These are phyloP conservation scores for Thalassia testudinum DNA, from an alignment of 116 monocot genomes.

Conservation along the genomic window DNA sequence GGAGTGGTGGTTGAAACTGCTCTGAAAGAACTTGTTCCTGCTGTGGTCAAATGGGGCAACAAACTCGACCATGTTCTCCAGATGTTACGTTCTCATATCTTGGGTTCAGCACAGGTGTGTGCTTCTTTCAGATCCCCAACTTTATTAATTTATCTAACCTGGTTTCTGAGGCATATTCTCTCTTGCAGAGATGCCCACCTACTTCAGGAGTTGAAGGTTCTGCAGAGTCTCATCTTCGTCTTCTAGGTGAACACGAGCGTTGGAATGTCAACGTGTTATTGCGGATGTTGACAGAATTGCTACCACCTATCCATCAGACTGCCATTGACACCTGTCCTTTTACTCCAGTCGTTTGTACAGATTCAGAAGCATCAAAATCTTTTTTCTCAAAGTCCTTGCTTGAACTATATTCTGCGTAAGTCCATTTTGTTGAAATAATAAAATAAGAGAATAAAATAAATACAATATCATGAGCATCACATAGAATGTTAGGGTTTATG, in stretches of 20 bases:
- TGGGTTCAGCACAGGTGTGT: constrained; percentile 69
- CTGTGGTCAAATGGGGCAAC: constrained; percentile 82
- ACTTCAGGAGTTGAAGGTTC: constrained; percentile 92
- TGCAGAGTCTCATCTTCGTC: constrained; percentile 74
- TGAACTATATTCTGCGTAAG: constrained; percentile 72
- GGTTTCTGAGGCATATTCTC: too few relatives aligned
- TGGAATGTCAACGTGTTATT: constrained; percentile 90
- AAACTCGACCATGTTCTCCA: constrained; percentile 83
- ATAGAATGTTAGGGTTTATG: too few relatives aligned
- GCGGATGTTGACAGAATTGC: constrained; percentile 69
- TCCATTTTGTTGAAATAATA: not conserved
- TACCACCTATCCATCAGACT: constrained; percentile 64
- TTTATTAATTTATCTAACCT: not conserved
- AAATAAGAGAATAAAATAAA: too few relatives aligned
- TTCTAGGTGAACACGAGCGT: constrained; percentile 84
- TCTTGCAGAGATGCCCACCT: constrained; percentile 80
- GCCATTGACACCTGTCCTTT: constrained; percentile 78
- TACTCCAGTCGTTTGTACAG: constrained; percentile 17
- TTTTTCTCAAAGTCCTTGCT: constrained; percentile 65
- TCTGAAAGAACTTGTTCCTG: constrained; percentile 72
- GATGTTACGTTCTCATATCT: constrained; percentile 57
- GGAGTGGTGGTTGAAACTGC: constrained; percentile 80
- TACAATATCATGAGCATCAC: too few relatives aligned
- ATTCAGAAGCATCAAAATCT: constrained; percentile 21
- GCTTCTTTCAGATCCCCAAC: not conserved